Evolutionary conservation across 1,284 basidiomycete genomes (phyloP), one percentile per base, ranked within the genome.

Genomic region (Wolfiporia cocos): DNA sequence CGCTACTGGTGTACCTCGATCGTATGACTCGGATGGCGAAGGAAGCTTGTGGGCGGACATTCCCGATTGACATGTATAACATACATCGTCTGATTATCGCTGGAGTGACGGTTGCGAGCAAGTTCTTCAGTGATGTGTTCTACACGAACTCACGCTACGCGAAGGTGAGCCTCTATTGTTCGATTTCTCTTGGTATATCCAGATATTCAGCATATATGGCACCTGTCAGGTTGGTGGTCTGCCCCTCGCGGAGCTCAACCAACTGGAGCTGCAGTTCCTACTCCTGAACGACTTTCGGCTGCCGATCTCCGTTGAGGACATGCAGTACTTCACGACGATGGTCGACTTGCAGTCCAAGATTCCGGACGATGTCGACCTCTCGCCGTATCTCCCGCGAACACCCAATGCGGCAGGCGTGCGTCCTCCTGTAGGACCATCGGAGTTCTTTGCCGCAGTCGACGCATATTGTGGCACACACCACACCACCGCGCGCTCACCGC

Each of bases 61-160:
- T 99, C 57, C 88, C 94, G 15, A 97, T 99, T 59, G 95, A 99
- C 66, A 91, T 88, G 46, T 99, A 86, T 68, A 99, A 99, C 58
- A 88, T 99, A 20, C 95, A 99, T 65, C 78, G 64, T 70, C 30
- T 99, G 34, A 89, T 99, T 56, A 98, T 99, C 52, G 94, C 95
- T 1, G 95, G 95, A 3, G 88, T 99, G 20, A 98, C 95, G 2
- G 95, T 99, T 7, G 94, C 95, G 15, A 93, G 89, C 71, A 99
- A 99, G 65, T 99, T 99, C 64, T 98, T 98, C 63, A 92, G 88
- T 47, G 95, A 99, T 63, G 93, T 99, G 9, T 99, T 99, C 59
- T 98, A 99, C 67, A 98, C 95, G n/a, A 99, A 99, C 59, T 97
- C 94, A 22, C 76, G 95, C 28, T 99, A 99, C 62, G 95, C 95